phyloP scores from a whole-genome alignment of 768 basidiomycete genomes.

The Tulasnella sp. region DNA sequence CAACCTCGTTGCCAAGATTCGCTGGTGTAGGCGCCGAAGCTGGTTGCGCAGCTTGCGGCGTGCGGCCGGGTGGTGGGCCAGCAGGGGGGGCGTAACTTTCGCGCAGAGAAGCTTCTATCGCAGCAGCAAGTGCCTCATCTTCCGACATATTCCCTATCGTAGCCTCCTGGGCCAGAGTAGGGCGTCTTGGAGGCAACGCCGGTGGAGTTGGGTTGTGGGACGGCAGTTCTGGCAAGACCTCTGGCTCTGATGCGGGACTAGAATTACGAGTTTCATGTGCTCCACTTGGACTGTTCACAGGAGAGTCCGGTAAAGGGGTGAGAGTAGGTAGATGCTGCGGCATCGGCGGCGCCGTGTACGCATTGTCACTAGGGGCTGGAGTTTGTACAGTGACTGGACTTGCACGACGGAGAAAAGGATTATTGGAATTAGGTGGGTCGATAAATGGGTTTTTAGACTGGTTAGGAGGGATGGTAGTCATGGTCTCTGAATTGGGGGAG shows the following conservation, averaged over 20 bases:
- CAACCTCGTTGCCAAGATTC: background rate
- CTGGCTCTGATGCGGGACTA: too few relatives aligned
- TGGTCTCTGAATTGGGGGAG: background rate
- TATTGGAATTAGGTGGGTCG: constrained; percentile 7
- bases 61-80: constrained; percentile 2
- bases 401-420: constrained; percentile 5
- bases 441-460: constrained; percentile 12
- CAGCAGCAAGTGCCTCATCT: background rate
- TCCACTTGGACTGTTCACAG: background rate
- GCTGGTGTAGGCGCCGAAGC: background rate
- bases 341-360: background rate
- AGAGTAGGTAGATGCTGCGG: background rate
- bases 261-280: too few relatives aligned
- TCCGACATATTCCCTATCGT: background rate
- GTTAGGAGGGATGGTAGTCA: background rate
- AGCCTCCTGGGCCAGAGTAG: background rate
- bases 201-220: background rate
- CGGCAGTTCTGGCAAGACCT: background rate
- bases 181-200: background rate
- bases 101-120: constrained; percentile 1
- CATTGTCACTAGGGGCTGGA: background rate
- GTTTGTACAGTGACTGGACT: background rate
- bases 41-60: background rate
- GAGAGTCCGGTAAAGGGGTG: background rate
- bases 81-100: constrained; percentile 1